Evolutionary conservation across 768 basidiomycete genomes (phyloP).

Genomic region (Xerocomus brunneocitrinus): DNA sequence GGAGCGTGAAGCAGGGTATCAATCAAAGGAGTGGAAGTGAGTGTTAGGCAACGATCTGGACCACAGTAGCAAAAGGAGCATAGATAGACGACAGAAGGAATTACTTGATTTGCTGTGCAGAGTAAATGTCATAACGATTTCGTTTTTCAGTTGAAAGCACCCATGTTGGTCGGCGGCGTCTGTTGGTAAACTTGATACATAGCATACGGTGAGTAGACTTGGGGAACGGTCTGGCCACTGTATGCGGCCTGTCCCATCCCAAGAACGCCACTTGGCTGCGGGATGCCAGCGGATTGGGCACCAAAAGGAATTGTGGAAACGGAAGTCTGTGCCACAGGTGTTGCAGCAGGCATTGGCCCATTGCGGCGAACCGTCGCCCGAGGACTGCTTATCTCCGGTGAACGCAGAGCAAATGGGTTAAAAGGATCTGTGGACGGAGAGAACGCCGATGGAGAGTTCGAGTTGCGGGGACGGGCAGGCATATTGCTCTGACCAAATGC

Average conservation of each 20-base stretch:
- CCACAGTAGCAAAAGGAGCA: conserved; percentile 21
- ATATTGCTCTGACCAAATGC: conserved; percentile 43
- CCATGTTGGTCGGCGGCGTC: conserved; percentile 68
- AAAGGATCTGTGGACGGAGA: conserved; percentile 53
- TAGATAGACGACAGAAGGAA: conserved; percentile 33
- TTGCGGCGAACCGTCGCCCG: conserved; percentile 46
- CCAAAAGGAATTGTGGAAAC: conserved; percentile 46
- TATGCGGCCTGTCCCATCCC: conserved; percentile 67
- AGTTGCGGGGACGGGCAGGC: conserved; percentile 43
- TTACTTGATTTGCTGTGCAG: conserved; percentile 30
- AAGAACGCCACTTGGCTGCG: conserved; percentile 52
- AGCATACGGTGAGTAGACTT: conserved; percentile 66
- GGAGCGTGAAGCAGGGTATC: conserved; percentile 27
- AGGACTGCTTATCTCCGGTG: conserved; percentile 49
- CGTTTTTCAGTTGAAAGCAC: conserved; percentile 62
- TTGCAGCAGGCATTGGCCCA: conserved; percentile 28
- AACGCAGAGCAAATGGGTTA: conserved; percentile 52
- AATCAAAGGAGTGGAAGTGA: conserved; percentile 23
- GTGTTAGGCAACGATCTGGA: conserved; percentile 24
- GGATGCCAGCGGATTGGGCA: conserved; percentile 56
- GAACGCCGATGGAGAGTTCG: conserved; percentile 43
- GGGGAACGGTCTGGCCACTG: conserved; percentile 56
- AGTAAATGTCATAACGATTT: conserved; percentile 39
- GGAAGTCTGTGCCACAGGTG: conserved; percentile 28
- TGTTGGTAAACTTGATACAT: conserved; percentile 84